Conservation (phyloP, 148 eudicot species). For the Cornus controversa region DNA sequence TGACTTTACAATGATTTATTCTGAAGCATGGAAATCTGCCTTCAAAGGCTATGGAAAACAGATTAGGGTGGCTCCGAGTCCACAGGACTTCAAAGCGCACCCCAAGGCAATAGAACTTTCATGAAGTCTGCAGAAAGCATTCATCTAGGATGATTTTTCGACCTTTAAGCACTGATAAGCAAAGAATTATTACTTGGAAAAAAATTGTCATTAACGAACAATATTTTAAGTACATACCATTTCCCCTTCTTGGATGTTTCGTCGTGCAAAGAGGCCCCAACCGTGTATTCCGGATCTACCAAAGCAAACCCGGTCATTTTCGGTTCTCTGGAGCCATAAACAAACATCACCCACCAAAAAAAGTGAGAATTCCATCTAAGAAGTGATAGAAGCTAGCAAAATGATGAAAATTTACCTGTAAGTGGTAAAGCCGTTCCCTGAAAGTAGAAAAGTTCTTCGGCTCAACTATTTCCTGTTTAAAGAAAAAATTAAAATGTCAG, state of each 20-base stretch:
- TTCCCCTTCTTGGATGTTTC: constrained; percentile 93
- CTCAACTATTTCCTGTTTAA: constrained; percentile 62
- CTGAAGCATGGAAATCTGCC: background rate
- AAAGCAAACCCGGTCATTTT: constrained; percentile 88
- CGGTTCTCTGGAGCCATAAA: constrained; percentile 71
- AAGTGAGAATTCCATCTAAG: constrained; percentile 8
- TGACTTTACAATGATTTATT: background rate
- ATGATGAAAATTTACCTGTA: constrained; percentile 52
- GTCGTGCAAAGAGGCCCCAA: constrained; percentile 97
- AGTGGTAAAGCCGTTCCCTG: constrained; percentile 75
- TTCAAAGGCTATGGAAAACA: background rate
- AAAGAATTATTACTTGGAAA: background rate
- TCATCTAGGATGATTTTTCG: constrained; percentile 6
- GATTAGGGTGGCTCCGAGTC: background rate
- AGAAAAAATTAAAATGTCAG: constrained; percentile 12
- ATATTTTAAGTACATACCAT: constrained; percentile 49
- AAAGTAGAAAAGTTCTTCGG: constrained; percentile 74
- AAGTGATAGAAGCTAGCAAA: background rate
- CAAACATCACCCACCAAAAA: background rate
- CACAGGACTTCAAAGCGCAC: background rate
- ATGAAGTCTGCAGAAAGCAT: background rate
- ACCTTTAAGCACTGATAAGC: background rate
- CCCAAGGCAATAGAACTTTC: background rate
- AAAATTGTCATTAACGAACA: too few species aligned
- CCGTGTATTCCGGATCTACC: constrained; percentile 97